Base-by-base conservation (phyloP, 805 yeast genomes). In the Kuraishia hungarica region DNA sequence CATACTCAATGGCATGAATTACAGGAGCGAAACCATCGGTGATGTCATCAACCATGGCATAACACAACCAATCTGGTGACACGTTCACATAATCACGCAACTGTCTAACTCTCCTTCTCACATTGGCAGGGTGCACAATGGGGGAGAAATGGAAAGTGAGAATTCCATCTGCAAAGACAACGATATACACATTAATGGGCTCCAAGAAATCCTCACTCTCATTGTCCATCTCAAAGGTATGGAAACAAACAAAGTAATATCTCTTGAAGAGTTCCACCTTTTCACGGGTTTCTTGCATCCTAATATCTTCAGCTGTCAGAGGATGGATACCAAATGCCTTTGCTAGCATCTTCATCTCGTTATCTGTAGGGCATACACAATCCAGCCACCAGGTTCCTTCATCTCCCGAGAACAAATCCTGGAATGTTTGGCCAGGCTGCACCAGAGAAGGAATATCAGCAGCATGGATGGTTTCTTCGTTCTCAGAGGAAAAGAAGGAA, bases 271-370 rank as follows among this genome's bases (percentile, higher is more conserved):
- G 75, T 72, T 93, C 99, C 29, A 93, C 97, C 71, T 93, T 93
- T 74, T 93, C 99, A 72, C 99, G 91, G 23, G 97, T 83, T 73
- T 93, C 99, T 72, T 92, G 96, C 82, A 90, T 88, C 56, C 97
- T 77, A 60, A 93, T 92, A 83, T 93, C 99, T 73, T 93, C 99
- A 1, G 97, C 91, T 0, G 99, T 93, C 76, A 93, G 83, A 29
- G 99, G 99, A 75, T 93, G 99, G 72, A 93, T 89, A 10, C 97
- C 97, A 70, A 93, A 93, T 0, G 97, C 94, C 64, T 92, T 92
- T 10, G 97, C 86, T 48, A 94, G 69, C 62, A 89, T 84, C 66
- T 87, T 87, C 97, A 94, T 90, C 71, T 94, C 99, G 21, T 84
- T 84, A 66, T 93, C 98, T 0, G 97, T 89, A 5, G 99, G 98